phyloP scores from a whole-genome alignment of 805 yeast species.

The Kuraishia cidri region DNA sequence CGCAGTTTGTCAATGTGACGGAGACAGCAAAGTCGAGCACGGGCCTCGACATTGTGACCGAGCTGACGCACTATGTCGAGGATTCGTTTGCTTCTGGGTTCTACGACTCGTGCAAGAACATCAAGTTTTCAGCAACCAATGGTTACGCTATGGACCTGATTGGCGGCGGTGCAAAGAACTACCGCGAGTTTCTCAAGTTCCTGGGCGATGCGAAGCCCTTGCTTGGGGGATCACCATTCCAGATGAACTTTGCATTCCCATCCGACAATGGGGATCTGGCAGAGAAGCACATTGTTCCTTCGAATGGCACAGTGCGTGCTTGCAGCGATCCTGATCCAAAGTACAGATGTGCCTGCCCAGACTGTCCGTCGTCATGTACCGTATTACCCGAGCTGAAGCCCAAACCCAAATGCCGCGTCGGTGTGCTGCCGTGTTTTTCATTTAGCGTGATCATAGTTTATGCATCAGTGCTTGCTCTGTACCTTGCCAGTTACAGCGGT shows the following conservation, averaged over 20 bases:
- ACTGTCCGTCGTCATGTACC: slow-evolving; percentile 81
- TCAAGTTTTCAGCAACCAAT: slow-evolving; percentile 90
- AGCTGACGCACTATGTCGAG: slow-evolving; percentile 55
- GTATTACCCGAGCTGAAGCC: slow-evolving; percentile 36
- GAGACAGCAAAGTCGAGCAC: slow-evolving; percentile 37
- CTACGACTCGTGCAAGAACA: slow-evolving; percentile 78
- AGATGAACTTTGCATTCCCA: slow-evolving; percentile 65
- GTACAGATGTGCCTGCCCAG: slow-evolving; percentile 84
- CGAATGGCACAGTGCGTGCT: slow-evolving; percentile 15
- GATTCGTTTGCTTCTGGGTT: slow-evolving; percentile 52
- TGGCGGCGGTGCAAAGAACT: slow-evolving; percentile 93
- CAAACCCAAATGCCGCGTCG: slow-evolving; percentile 40
- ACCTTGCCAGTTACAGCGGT: too few species aligned
- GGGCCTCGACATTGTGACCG: slow-evolving; percentile 57
- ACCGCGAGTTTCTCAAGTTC: slow-evolving; percentile 68
- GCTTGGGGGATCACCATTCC: slow-evolving; percentile 94
- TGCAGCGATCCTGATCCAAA: slow-evolving; percentile 52
- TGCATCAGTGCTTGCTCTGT: not conserved
- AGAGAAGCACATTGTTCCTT: slow-evolving; percentile 17
- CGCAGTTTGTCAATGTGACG: slow-evolving; percentile 63
- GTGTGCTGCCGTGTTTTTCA: slow-evolving; percentile 54
- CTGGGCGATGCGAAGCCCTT: slow-evolving; percentile 92
- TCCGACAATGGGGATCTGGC: slow-evolving; percentile 9
- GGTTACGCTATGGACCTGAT: slow-evolving; percentile 95
- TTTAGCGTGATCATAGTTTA: not conserved